These are phyloP conservation scores for Diaporthe capsici DNA, from an alignment of 2,329 filamentous ascomycete species.

Conservation along the genomic window DNA sequence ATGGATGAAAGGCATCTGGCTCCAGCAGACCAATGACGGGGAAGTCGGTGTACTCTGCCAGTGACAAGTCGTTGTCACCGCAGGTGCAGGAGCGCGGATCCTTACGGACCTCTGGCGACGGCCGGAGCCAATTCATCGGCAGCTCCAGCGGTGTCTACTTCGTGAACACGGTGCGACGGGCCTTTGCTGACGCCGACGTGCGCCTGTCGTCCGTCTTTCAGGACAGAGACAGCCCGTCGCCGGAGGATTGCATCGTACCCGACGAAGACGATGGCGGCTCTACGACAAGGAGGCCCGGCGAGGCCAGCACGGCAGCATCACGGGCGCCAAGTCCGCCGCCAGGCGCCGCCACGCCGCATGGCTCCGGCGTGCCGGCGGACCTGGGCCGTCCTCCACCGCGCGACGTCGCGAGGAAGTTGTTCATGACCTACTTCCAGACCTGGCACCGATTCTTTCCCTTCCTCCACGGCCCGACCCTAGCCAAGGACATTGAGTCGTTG, in stretches of 20 bases:
- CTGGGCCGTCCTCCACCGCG: background rate
- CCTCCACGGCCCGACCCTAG: background rate
- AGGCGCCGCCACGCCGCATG: background rate
- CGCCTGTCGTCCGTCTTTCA: background rate
- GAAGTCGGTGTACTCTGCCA: conserved; percentile 1
- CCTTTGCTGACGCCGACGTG: conserved; percentile 57
- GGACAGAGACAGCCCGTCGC: background rate
- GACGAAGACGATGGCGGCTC: background rate
- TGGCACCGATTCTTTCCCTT: conserved; percentile 2
- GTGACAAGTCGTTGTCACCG: background rate
- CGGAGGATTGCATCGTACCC: background rate
- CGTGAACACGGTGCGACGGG: conserved; percentile 65
- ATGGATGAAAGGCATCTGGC: background rate
- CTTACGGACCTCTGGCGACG: background rate
- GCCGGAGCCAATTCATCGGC: conserved; percentile 62
- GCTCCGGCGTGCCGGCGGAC: background rate
- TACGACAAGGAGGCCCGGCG: background rate
- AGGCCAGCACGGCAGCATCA: background rate
- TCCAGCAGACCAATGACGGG: background rate
- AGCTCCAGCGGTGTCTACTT: conserved; percentile 68
- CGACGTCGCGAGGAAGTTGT: background rate
- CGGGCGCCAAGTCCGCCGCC: background rate
- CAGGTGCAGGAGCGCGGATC: conserved; percentile 1
- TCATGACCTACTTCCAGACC: conserved; percentile 3
- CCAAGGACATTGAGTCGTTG: background rate